Conservation (phyloP, 164 flowering plant genomes). For the Cinnamomum chago region DNA sequence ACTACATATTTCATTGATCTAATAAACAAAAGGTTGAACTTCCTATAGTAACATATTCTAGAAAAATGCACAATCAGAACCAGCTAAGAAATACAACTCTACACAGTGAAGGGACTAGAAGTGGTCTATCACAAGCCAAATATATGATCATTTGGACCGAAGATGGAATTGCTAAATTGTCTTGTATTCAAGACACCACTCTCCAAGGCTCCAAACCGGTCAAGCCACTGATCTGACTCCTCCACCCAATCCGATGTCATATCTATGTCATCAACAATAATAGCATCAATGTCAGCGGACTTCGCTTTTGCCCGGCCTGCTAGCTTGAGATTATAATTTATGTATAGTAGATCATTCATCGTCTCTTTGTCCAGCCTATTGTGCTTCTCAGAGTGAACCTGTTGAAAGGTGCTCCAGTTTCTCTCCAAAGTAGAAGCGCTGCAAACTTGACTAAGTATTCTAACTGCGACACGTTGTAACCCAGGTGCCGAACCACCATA, state of each 20-base stretch:
- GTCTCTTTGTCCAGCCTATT: conserved; percentile 83
- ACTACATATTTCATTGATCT: no score
- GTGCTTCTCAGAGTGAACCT: conserved; percentile 78
- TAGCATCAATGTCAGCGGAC: conserved; percentile 58
- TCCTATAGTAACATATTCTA: no score
- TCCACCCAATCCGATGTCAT: conserved; percentile 98
- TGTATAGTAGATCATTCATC: conserved; percentile 60
- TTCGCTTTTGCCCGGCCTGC: conserved; percentile 43
- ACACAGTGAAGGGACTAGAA: no score
- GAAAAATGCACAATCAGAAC: no score
- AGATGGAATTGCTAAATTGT: conserved; percentile 60
- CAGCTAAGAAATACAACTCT: no score
- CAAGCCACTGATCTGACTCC: conserved; percentile 91
- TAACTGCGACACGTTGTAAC: conserved; percentile 76
- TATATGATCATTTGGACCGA: conserved; percentile 53
- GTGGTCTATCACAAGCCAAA: conserved; percentile 41
- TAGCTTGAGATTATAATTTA: conserved; percentile 77
- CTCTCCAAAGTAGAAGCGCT: conserved; percentile 60
- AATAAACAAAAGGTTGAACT: no score
- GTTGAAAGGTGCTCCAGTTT: conserved; percentile 77
- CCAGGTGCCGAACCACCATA: conserved; percentile 87
- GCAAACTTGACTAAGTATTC: conserved; percentile 91
- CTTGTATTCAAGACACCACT: conserved; percentile 79
- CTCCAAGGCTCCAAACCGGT: conserved; percentile 70
- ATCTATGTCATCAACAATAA: conserved; percentile 77